phyloP scores from a whole-genome alignment of 495 filamentous ascomycete genomes.

The Penicillium samsonianum region DNA sequence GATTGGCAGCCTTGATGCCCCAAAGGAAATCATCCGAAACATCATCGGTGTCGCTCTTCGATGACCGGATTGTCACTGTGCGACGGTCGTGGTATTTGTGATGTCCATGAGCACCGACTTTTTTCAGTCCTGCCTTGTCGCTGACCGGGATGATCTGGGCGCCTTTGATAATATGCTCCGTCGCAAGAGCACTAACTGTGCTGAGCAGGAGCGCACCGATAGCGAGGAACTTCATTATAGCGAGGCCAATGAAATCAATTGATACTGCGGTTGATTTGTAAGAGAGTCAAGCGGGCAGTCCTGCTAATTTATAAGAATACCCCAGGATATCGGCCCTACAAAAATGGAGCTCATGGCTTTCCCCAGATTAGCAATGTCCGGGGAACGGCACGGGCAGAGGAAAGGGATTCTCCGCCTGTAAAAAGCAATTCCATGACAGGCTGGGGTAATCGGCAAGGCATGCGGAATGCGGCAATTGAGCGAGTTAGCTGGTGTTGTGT shows the following conservation, averaged over 20 bases:
- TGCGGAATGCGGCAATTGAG: not conserved
- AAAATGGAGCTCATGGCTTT: not conserved
- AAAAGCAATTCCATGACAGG: not conserved
- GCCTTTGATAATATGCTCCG: constrained; percentile 26
- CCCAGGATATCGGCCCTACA: not conserved
- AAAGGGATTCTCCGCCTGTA: constrained; percentile 38
- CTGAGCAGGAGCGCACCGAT: constrained; percentile 30
- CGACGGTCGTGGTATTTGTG: constrained; percentile 40
- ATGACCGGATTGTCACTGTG: constrained; percentile 51
- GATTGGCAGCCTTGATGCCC: constrained; percentile 54
- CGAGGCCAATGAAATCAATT: not conserved
- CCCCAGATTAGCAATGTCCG: not conserved
- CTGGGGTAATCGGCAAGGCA: constrained; percentile 15
- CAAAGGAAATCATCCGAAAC: constrained; percentile 53
- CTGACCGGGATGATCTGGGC: constrained; percentile 31
- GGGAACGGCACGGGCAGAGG: constrained; percentile 10
- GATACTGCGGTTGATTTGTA: not conserved
- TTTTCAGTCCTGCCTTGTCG: constrained; percentile 24
- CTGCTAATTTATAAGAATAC: constrained; percentile 6
- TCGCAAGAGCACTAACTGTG: constrained; percentile 19
- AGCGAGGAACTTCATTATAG: constrained; percentile 30
- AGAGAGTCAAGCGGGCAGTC: not conserved
- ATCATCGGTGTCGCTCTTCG: constrained; percentile 54
- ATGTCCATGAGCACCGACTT: constrained; percentile 31
- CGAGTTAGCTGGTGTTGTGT: not conserved